Evolutionary conservation across 768 basidiomycete species (phyloP), one percentile per base, ranked within the genome.

Genomic region (Termitomyces titanicus): DNA sequence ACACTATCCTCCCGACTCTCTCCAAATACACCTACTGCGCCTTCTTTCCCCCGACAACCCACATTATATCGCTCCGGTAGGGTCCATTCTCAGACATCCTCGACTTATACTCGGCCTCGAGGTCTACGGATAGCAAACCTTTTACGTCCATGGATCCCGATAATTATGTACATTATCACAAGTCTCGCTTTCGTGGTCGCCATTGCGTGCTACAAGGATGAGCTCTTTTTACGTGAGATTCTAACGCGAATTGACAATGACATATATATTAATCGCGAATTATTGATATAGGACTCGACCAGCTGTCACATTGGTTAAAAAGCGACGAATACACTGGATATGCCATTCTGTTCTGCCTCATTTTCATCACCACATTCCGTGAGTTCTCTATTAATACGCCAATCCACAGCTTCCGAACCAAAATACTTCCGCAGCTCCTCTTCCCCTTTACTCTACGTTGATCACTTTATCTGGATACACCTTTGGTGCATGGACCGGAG

Each of bases 391-490:
- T 59, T 51, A 47, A 51, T 58, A 51, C 56, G 33, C 24, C 17
- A 44, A 25, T 33, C 35, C 46, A 40, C 40, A 54, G 42, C 43
- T 48, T 1, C 40, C 38, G 11, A 38, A 44, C n/a, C 38, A 25
- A 47, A n/a, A 10, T 35, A 31, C 27, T 62, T 57, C 51, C 55
- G 31, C 66, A 93, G 92, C 94, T 39, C 94, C 94, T 34, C 65
- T 97, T 46, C 94, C 94, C 34, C 77, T 97, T 53, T 97, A 96
- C 73, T 94, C 92, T 62, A 96, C 94, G 0, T 79, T 97, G 71
- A 94, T 96, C 66, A 84, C 92, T 61, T 77, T 97, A 61, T 90
- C 92, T 40, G 94, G 94, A 22, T 96, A 96, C 69, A 93, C 92
- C 10, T 94, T 86, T 65, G 92, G 92, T 49, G 79, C 89, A 20